These are phyloP conservation scores for Nicotiana knightiana DNA, from an alignment of 257 asterid genomes.

Conservation along the genomic window DNA sequence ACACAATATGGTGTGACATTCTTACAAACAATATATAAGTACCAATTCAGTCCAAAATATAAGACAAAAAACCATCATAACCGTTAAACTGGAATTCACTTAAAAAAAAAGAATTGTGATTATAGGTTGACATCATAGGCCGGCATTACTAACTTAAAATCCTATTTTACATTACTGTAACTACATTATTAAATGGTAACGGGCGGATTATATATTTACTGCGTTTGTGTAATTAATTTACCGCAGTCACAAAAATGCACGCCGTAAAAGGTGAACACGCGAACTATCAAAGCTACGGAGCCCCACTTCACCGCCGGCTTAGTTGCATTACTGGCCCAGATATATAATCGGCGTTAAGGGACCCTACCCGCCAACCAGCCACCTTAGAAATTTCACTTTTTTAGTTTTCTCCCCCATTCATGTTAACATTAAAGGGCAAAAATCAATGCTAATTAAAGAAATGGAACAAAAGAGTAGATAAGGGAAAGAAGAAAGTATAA, in stretches of 20 bases:
- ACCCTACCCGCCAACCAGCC: neutral
- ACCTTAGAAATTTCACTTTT: neutral
- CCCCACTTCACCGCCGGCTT: slow-evolving; percentile 25
- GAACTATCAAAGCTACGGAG: slow-evolving; percentile 7
- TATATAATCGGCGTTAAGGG: neutral
- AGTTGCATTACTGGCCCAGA: neutral
- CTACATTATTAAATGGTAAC: neutral
- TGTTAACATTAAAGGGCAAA: neutral
- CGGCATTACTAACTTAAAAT: neutral
- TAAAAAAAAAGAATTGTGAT: no score
- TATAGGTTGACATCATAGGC: no score
- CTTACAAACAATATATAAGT: no score
- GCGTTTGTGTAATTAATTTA: neutral
- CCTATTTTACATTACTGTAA: neutral
- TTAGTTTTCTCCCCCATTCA: neutral
- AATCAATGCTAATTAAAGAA: neutral
- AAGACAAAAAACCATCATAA: no score
- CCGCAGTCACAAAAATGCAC: slow-evolving; percentile 10
- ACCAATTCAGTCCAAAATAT: no score
- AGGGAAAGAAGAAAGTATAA: neutral
- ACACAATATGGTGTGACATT: no score
- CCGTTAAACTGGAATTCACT: neutral
- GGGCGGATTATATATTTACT: neutral
- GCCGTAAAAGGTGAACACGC: slow-evolving; percentile 24
- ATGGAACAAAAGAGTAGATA: neutral